These are phyloP conservation scores for Chrysanthemum seticuspe DNA, from an alignment of 129 eudicot species.

Conservation along the genomic window DNA sequence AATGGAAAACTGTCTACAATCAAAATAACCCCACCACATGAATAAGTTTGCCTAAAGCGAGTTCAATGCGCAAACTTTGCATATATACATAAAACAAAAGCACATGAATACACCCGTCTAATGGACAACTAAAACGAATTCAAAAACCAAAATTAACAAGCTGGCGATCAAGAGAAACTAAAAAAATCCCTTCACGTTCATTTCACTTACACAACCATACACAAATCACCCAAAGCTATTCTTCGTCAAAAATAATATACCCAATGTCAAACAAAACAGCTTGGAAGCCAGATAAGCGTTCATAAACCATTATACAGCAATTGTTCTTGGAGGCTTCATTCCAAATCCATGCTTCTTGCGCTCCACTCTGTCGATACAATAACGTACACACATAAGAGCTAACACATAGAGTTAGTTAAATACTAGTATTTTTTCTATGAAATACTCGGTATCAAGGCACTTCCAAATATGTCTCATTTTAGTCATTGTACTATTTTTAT, in stretches of 20 bases:
- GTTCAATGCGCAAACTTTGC: neutral
- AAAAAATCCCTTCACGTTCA: constrained; percentile 4
- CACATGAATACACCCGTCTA: neutral
- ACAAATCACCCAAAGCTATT: constrained; percentile 18
- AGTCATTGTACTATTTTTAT: neutral
- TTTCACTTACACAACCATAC: constrained; percentile 19
- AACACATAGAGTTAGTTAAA: no score
- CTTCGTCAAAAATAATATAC: constrained; percentile 18
- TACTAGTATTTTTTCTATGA: no score
- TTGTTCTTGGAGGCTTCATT: constrained; percentile 69
- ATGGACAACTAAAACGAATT: constrained; percentile 7
- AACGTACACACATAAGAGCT: no score
- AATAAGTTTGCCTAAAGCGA: neutral
- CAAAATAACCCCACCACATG: neutral
- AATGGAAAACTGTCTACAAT: no score
- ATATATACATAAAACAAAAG: neutral
- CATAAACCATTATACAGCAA: constrained; percentile 17
- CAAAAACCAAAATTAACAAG: constrained; percentile 20
- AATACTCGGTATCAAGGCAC: no score
- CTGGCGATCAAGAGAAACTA: neutral
- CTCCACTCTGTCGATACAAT: constrained; percentile 58
- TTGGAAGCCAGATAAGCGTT: neutral
- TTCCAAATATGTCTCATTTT: neutral
- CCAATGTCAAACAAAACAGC: neutral
- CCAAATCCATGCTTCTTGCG: constrained; percentile 88